Conservation (phyloP, 2,329 filamentous ascomycete genomes). For the Penicillium occitanis region DNA sequence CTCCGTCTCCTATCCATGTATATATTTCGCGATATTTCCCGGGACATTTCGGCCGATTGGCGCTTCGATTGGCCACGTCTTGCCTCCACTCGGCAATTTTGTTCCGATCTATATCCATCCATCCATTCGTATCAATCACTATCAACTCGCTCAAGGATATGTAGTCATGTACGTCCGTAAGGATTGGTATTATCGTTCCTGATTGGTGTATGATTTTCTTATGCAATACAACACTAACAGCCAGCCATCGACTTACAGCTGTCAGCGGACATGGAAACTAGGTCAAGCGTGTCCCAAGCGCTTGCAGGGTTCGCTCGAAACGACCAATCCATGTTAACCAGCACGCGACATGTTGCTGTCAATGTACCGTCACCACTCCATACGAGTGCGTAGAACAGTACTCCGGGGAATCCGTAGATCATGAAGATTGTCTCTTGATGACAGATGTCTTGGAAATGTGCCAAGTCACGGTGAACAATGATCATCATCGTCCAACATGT, state of each 20-base stretch:
- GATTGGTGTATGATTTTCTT: background rate
- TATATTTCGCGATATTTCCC: background rate
- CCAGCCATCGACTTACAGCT: slow-evolving; percentile 1
- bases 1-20: background rate
- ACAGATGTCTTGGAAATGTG: background rate
- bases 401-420: background rate
- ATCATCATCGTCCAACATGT: background rate
- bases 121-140: background rate
- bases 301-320: background rate
- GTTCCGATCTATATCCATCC: slow-evolving; percentile 13
- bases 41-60: background rate
- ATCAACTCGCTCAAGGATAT: too few relatives aligned
- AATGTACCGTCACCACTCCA: background rate
- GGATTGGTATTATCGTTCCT: background rate
- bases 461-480: slow-evolving; percentile 3
- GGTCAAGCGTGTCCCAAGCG: slow-evolving; percentile 7
- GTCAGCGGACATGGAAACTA: background rate
- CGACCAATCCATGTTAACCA: background rate
- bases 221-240: background rate
- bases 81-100: slow-evolving; percentile 16
- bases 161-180: background rate
- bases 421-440: background rate
- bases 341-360: slow-evolving; percentile 6
- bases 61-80: background rate
- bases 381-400: background rate